Base-by-base conservation (phyloP, 768 basidiomycete species). In the Kwoniella bestiolae region DNA sequence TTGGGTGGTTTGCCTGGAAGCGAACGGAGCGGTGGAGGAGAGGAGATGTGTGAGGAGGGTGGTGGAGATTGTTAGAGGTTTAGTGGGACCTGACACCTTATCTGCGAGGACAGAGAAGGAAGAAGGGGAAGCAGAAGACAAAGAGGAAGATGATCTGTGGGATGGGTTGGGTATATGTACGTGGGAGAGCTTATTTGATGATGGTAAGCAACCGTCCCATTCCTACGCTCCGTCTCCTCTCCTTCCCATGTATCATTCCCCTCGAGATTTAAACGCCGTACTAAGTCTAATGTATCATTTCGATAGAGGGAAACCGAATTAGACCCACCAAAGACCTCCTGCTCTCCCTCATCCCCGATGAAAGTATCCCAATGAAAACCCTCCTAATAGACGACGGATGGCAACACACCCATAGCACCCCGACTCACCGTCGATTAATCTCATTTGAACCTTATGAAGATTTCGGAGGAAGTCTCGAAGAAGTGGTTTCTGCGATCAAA, bases 301-400 rank as follows among this genome's bases (percentile, higher is more conserved):
- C n/a, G n/a, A 11, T 45, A 69, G 65, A 55, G 25, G 65, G 53
- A 16, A 56, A 47, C n/a, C 62, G 55, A 9, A 58, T 28, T n/a
- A 23, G 63, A 11, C 56, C 60, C 2, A 73, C 65, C 34, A 58
- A 67, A 16, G 56, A 71, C 11, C 35, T 66, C n/a, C 68, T 77
- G 21, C 64, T 69, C 21, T 56, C 41, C 16, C 62, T 72, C 5
- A 56, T 71, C 16, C 69, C 65, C 0, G 9, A 26, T 18, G 38
- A 41, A n/a, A n/a, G n/a, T 26, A 34, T 70, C 25, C 73, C 73
- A 7, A 71, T 77, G 56, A 63, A 68, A 55, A 65, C 71, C 1
- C 73, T 68, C 69, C 56, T 77, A 26, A 73, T 77, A n/a, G 76
- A 77, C 56, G 76, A 75, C 60, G 76, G 76, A 14, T 77, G 76